Conservation (phyloP, 352 stramenopile genomes). For the Phytophthora colocasiae region DNA sequence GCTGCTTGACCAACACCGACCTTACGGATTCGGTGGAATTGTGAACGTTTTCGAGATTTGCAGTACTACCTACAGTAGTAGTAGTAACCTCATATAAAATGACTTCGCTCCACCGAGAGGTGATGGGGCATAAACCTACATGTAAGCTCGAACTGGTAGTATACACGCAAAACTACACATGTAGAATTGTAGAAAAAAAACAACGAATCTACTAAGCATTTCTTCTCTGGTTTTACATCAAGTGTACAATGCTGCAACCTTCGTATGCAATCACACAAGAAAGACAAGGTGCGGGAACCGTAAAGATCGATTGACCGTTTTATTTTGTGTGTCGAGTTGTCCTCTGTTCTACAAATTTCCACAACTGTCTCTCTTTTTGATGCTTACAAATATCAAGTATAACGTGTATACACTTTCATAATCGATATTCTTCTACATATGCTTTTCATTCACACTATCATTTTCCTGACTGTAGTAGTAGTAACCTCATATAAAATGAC, state of each 20-base stretch:
- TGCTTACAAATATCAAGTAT: too few species aligned
- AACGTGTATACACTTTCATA: too few species aligned
- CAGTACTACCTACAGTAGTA: too few species aligned
- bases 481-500: neutral
- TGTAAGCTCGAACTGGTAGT: neutral
- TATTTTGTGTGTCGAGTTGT: neutral
- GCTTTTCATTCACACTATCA: neutral
- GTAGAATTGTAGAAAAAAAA: neutral
- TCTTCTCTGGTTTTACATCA: too few species aligned
- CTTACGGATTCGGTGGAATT: conserved; percentile 16
- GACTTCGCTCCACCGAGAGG: conserved; percentile 15
- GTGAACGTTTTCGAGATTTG: conserved; percentile 19
- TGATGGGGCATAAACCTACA: neutral
- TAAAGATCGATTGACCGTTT: conserved; percentile 5
- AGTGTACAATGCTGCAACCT: conserved; percentile 5
- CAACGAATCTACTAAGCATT: too few species aligned
- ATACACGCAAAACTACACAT: conserved; percentile 4
- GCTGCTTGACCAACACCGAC: too few species aligned
- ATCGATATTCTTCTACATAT: neutral
- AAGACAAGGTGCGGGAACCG: conserved; percentile 4
- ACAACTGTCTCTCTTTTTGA: neutral
- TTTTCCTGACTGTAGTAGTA: neutral
- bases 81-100: neutral
- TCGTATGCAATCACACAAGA: conserved; percentile 9
- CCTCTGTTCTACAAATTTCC: neutral